These are phyloP conservation scores for Gossypium mustelinum DNA, from an alignment of 345 rosid species.

Conservation along the genomic window DNA sequence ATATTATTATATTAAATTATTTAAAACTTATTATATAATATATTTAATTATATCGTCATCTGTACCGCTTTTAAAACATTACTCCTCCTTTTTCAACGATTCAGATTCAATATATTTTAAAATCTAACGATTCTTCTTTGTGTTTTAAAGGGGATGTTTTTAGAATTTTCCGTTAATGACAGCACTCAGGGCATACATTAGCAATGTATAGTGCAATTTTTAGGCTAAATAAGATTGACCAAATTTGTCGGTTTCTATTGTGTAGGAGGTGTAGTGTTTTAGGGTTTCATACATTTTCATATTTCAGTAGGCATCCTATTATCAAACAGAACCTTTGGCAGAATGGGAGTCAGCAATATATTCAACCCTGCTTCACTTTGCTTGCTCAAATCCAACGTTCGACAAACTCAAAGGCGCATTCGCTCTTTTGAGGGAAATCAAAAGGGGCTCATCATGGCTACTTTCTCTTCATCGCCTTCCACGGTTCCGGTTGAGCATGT, in stretches of 20 bases:
- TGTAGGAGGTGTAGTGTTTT: neutral
- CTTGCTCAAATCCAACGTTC: conserved; percentile 25
- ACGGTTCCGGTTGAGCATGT: conserved; percentile 37
- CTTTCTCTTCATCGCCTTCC: conserved; percentile 21
- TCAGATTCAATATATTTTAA: no score
- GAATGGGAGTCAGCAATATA: conserved; percentile 17
- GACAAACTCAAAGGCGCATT: conserved; percentile 25
- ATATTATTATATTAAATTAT: no score
- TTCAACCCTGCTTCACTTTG: conserved; percentile 33
- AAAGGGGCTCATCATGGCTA: conserved; percentile 36
- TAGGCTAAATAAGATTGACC: neutral
- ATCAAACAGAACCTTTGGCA: no score
- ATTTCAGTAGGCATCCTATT: neutral
- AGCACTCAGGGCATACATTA: no score
- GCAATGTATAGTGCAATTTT: no score
- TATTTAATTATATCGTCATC: no score
- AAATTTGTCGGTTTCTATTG: neutral
- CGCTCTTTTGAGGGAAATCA: conserved; percentile 27
- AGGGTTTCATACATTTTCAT: neutral
- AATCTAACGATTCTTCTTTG: no score
- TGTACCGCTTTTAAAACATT: no score
- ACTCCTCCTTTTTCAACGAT: no score
- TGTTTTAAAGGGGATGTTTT: no score
- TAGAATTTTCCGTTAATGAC: no score
- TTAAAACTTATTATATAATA: no score